Evolutionary conservation across 192 early-diverging fungal species (phyloP).

Genomic region (Backusella morwellensis): DNA sequence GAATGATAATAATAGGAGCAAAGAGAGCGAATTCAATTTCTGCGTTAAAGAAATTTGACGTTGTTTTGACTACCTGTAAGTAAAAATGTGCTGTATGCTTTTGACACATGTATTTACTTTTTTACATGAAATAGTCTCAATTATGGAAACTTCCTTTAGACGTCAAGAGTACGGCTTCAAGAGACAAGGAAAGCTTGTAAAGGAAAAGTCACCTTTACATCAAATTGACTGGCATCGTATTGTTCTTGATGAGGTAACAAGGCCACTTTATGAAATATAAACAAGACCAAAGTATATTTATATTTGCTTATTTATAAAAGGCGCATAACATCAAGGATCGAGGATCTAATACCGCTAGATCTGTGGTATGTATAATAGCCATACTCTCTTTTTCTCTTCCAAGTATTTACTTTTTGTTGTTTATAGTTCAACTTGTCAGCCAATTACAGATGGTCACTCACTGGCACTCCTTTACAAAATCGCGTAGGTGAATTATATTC

Average conservation of each 20-base stretch:
- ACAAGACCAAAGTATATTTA: background rate
- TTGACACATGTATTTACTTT: background rate
- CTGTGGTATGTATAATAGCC: slow-evolving; percentile 46
- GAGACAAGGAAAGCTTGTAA: slow-evolving; percentile 56
- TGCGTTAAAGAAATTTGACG: slow-evolving; percentile 67
- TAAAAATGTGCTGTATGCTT: background rate
- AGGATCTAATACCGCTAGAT: slow-evolving; percentile 77
- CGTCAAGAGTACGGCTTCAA: slow-evolving; percentile 72
- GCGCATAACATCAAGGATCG: slow-evolving; percentile 93
- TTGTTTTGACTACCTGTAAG: slow-evolving; percentile 73
- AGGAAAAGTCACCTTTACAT: slow-evolving; percentile 70
- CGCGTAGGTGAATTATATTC: slow-evolving; percentile 92
- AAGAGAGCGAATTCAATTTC: slow-evolving; percentile 53
- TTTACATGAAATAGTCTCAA: slow-evolving; percentile 49
- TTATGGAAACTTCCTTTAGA: slow-evolving; percentile 71
- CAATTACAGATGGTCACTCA: slow-evolving; percentile 77
- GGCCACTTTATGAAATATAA: no score
- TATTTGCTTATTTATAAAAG: slow-evolving; percentile 26
- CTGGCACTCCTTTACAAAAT: slow-evolving; percentile 93
- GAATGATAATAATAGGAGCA: slow-evolving; percentile 13
- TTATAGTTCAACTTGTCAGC: slow-evolving; percentile 65
- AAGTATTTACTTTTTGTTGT: background rate
- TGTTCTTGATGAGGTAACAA: slow-evolving; percentile 61
- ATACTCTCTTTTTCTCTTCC: background rate
- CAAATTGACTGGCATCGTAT: slow-evolving; percentile 78